These are phyloP conservation scores for Talaromyces thailandensis DNA, from an alignment of 495 filamentous ascomycete species.

Conservation along the genomic window DNA sequence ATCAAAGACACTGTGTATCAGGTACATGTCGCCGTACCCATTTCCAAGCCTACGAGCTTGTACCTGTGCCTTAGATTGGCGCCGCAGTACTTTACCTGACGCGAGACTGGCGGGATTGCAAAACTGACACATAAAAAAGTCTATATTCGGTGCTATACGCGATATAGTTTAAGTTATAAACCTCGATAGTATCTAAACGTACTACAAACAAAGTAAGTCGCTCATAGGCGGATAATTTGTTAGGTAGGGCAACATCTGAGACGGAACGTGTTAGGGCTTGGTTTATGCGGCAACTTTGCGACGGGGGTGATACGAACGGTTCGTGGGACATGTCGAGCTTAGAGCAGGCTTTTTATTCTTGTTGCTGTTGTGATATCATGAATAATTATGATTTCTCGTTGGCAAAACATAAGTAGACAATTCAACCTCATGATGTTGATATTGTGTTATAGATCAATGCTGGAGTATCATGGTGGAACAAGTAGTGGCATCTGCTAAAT, in stretches of 20 bases:
- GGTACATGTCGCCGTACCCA: background rate
- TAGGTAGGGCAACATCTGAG: background rate
- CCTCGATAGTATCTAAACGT: background rate
- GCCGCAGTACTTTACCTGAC: background rate
- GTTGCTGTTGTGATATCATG: no score
- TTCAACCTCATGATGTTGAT: background rate
- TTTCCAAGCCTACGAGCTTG: background rate
- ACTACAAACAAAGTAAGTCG: no score
- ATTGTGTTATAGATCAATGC: background rate
- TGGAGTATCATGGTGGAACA: background rate
- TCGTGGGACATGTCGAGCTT: background rate
- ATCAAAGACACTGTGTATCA: background rate
- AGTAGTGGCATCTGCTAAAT: background rate
- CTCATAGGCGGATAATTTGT: background rate
- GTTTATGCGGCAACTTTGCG: background rate
- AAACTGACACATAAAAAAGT: background rate
- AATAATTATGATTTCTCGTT: no score
- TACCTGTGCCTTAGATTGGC: background rate
- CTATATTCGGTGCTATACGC: background rate
- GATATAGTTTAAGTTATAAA: background rate
- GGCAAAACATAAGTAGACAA: no score
- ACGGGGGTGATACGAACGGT: background rate
- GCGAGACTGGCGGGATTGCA: background rate
- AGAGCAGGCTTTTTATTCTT: background rate
- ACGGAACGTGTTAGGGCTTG: background rate